Percentiles rank a stretch among this genome's conserved stretches.
phyloP scores from a whole-genome alignment of 2,329 filamentous ascomycete species.

The Blastomyces silverae region DNA sequence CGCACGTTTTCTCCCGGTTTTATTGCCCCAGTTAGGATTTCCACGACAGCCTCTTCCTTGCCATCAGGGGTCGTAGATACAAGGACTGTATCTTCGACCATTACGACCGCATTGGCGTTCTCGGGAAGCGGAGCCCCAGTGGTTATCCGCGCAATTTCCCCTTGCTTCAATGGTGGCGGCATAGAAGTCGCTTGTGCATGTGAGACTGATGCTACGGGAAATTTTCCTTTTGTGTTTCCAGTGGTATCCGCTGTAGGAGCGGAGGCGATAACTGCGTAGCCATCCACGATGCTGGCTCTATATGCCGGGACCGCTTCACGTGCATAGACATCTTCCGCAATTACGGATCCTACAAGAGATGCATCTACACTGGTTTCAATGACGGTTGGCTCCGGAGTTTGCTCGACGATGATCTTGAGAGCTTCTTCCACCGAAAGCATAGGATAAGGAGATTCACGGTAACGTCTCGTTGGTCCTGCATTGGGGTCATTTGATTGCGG shows the following conservation, averaged over 20 bases:
- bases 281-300: constrained; percentile 91
- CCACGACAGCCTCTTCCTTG: constrained; percentile 76
- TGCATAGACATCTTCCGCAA: constrained; percentile 76
- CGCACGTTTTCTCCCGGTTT: constrained; percentile 78
- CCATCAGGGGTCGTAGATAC: constrained; percentile 69
- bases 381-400: constrained; percentile 60
- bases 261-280: constrained; percentile 71
- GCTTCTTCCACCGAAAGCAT: constrained; percentile 86
- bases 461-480: constrained; percentile 58
- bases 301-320: constrained; percentile 84
- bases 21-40: constrained; percentile 73
- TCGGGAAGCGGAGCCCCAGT: constrained; percentile 87
- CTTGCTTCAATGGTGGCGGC: constrained; percentile 55
- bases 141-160: constrained; percentile 82
- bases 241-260: constrained; percentile 49
- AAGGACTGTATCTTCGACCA: constrained; percentile 90
- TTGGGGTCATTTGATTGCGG: constrained; percentile 55
- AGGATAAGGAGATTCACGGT: constrained; percentile 81
- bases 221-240: constrained; percentile 63
- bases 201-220: constrained; percentile 78
- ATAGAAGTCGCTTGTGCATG: constrained; percentile 71
- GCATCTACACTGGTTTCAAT: constrained; percentile 56
- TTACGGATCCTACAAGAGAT: constrained; percentile 64
- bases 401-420: constrained; percentile 60
- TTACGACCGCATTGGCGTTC: constrained; percentile 84